Base-by-base conservation (phyloP, 1,284 basidiomycete genomes). In the Kwoniella shivajii region DNA sequence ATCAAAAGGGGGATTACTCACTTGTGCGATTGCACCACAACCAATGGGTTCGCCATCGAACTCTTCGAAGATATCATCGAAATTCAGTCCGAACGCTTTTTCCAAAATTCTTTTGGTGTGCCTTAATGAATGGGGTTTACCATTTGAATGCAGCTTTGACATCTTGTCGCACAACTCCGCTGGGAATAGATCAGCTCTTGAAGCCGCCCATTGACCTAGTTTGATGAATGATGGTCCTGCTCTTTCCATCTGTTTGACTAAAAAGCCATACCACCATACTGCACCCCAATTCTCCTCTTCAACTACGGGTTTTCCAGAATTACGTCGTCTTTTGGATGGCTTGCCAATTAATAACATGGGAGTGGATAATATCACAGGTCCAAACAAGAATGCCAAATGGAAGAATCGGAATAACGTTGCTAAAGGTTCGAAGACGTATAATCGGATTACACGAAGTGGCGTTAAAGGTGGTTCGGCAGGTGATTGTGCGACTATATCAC, bases 141-240 rank as follows among this genome's bases (percentile, higher is more conserved):
- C 92, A 64, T 85, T 88, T 2, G 94, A 97, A 73, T 99, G 96
- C 14, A 98, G 81, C 54, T 86, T 85, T 45, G 90, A 91, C 68
- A 99, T 83, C 60, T 85, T 84, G 56, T 89, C 84, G 76, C 96
- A 99, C 4, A 99, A 84, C n/a, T 85, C 78, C n/a, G 87, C 82
- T 1, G 96, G 92, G 79, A 99, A 99, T 5, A 99, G 81, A 75
- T 99, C 96, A 44, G 89, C 88, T 51, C 96, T 85, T 27, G 93
- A 94, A 5, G 90, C 96, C 1, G 96, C 96, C 96, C 96, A 99
- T 83, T 99, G 96, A 1, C 92, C 91, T 49, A 99, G 84, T 90
- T 99, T 99, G 78, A 92, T 92, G 74, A 99, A 99, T 0, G 93
- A 96, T 3, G 96, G 96, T 0, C 96, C 96, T 5, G 95, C 95